Conservation (phyloP, 306 rosid genomes). For the Heteromeles arbutifolia region DNA sequence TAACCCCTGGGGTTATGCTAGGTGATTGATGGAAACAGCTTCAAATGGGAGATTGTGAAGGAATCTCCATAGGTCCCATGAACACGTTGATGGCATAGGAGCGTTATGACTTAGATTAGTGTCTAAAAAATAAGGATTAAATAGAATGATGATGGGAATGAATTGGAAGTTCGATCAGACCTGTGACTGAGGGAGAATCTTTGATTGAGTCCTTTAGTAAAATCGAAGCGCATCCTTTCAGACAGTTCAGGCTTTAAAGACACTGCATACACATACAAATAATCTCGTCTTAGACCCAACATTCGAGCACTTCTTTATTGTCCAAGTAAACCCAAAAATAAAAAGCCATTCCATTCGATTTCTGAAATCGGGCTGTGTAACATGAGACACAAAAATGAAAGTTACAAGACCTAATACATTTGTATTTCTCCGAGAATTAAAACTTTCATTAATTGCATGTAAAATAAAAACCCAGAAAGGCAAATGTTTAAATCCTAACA, state of each 20-base stretch:
- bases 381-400: not conserved
- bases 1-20: too few species aligned
- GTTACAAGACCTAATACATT: not conserved
- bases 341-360: not conserved
- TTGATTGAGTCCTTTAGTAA: slow-evolving; percentile 82
- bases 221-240: slow-evolving; percentile 94
- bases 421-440: not conserved
- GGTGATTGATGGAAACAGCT: too few species aligned
- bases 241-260: slow-evolving; percentile 94
- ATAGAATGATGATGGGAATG: not conserved
- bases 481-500: not conserved
- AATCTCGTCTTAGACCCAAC: not conserved
- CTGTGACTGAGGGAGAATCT: slow-evolving; percentile 94
- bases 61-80: slow-evolving; percentile 93
- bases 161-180: slow-evolving; percentile 23
- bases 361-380: not conserved
- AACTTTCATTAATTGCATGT: not conserved
- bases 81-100: slow-evolving; percentile 38
- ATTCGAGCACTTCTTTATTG: not conserved
- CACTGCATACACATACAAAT: slow-evolving; percentile 40
- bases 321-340: not conserved
- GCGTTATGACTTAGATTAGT: not conserved
- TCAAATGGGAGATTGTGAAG: slow-evolving; percentile 75
- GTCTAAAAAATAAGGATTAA: not conserved
- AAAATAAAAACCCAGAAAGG: not conserved